Evolutionary conservation across 2,329 filamentous ascomycete species (phyloP).

Genomic region (Aspergillus pseudonomiae): DNA sequence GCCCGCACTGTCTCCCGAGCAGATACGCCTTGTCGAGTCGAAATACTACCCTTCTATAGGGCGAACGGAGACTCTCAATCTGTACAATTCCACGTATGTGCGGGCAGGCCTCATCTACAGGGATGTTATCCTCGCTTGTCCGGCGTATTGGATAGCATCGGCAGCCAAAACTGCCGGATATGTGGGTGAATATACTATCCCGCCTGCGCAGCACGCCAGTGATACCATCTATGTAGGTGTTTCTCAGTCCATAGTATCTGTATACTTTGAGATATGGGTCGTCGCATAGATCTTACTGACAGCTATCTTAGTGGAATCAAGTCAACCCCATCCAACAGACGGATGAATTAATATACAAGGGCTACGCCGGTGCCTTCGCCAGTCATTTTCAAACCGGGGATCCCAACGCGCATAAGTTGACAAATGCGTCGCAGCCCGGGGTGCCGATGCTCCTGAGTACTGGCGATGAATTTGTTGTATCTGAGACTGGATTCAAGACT

Average conservation of each 20-base stretch:
- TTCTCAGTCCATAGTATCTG: background rate
- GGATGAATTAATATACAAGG: constrained; percentile 58
- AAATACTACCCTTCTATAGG: constrained; percentile 54
- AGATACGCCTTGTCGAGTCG: constrained; percentile 45
- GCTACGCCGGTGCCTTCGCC: constrained; percentile 61
- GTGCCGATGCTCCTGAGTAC: constrained; percentile 49
- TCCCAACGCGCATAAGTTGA: constrained; percentile 61
- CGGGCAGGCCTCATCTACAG: constrained; percentile 62
- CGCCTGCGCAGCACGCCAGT: constrained; percentile 61
- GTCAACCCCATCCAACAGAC: constrained; percentile 56
- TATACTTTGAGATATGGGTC: background rate
- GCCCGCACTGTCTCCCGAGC: constrained; percentile 47
- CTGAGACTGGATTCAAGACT: constrained; percentile 48
- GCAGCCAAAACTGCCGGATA: constrained; percentile 52
- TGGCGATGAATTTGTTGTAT: constrained; percentile 56
- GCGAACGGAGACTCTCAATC: constrained; percentile 49
- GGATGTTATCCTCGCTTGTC: constrained; percentile 63
- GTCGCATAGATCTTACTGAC: background rate
- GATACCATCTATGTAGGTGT: constrained; percentile 59
- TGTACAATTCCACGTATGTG: constrained; percentile 55
- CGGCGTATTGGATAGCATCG: constrained; percentile 59
- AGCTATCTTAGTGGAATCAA: constrained; percentile 55
- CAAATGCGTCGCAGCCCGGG: constrained; percentile 40
- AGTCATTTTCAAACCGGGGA: constrained; percentile 63
- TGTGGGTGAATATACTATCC: constrained; percentile 63